Evolutionary conservation across 441 rosid species (phyloP).

Genomic region (Geranium incanum): DNA sequence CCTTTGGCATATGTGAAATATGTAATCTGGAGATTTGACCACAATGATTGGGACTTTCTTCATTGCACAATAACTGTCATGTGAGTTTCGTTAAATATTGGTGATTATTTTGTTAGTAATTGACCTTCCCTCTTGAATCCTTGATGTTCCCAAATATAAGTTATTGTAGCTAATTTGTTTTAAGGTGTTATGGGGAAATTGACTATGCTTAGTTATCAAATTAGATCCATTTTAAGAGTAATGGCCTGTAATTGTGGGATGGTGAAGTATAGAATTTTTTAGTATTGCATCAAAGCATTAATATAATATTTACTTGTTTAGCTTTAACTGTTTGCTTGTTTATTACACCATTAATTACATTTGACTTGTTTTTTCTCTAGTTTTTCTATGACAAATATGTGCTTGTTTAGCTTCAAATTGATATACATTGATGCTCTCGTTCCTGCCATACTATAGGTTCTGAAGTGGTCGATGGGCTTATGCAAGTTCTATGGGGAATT

Average conservation of each 20-base stretch:
- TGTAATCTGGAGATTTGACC: not conserved
- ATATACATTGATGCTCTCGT: slow-evolving; percentile 12
- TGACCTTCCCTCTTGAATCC: not conserved
- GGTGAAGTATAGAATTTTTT: not conserved
- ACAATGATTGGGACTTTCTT: slow-evolving; percentile 3
- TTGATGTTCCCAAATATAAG: not conserved
- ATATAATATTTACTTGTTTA: slow-evolving; percentile 3
- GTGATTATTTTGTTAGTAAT: not conserved
- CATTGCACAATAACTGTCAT: not conserved
- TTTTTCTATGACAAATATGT: slow-evolving; percentile 2
- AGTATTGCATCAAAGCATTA: too few species aligned
- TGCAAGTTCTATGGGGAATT: slow-evolving; percentile 99
- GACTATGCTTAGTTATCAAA: not conserved
- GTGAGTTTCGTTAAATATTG: not conserved
- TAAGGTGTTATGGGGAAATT: not conserved
- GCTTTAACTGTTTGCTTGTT: not conserved
- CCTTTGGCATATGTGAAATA: not conserved
- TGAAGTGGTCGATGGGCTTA: slow-evolving; percentile 87
- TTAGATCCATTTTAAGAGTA: not conserved
- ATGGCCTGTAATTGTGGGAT: not conserved
- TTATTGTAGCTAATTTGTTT: not conserved
- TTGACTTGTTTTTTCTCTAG: not conserved
- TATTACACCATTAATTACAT: too few species aligned
- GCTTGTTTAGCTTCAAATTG: not conserved
- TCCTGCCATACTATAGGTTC: slow-evolving; percentile 49